Conservation (phyloP, 441 rosid species). For the Macaranga tanarius region DNA sequence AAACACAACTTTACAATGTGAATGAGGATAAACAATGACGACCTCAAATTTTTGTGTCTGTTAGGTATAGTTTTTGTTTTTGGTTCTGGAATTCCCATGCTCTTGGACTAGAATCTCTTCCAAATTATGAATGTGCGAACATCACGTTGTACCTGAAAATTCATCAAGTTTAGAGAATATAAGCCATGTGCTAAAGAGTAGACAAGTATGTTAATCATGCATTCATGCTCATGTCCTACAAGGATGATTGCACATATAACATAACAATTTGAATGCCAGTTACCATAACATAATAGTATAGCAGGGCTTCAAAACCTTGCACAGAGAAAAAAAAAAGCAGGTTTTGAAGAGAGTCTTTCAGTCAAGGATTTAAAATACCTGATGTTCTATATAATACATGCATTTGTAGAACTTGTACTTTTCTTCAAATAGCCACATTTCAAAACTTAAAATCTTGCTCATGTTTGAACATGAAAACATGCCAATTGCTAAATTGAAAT, state of each 20-base stretch:
- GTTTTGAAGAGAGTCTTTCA: not conserved
- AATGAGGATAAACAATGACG: not conserved
- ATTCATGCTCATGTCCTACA: not conserved
- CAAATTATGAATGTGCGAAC: slow-evolving; percentile 2
- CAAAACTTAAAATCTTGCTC: not conserved
- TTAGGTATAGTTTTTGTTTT: not conserved
- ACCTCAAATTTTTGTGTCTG: slow-evolving; percentile 1
- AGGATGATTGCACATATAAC: not conserved
- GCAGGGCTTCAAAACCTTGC: not conserved
- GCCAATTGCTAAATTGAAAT: not conserved
- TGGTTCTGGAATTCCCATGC: slow-evolving; percentile 3
- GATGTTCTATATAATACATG: not conserved
- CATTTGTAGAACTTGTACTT: not conserved
- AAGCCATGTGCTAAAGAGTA: not conserved
- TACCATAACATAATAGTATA: not conserved
- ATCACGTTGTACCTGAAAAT: slow-evolving; percentile 25
- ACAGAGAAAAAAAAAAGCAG: too few relatives aligned
- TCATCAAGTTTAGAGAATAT: not conserved
- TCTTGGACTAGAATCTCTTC: slow-evolving; percentile 3
- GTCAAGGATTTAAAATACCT: not conserved
- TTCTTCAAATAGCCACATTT: not conserved
- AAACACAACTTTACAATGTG: not conserved
- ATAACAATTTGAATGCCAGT: not conserved
- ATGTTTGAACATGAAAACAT: not conserved
- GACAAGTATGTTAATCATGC: not conserved